These are phyloP conservation scores for Marasmius tenuissimus DNA, from an alignment of 1,284 basidiomycete species.

Conservation along the genomic window DNA sequence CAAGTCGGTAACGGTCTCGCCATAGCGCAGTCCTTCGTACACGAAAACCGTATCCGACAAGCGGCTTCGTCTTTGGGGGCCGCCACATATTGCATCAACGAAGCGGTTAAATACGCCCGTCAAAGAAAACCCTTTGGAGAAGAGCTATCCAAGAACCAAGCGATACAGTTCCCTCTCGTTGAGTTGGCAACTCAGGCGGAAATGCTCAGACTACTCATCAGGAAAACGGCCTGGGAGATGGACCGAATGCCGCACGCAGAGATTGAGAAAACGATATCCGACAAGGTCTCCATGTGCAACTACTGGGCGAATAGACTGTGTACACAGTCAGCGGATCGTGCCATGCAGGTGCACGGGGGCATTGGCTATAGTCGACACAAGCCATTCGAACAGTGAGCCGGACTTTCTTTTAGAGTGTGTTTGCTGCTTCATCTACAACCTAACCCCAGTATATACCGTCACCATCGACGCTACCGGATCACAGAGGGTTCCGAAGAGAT, in stretches of 20 bases:
- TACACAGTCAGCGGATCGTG: conserved; percentile 10
- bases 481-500: conserved; percentile 12
- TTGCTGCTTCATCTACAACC: too few species aligned
- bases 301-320: conserved; percentile 12
- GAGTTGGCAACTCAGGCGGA: conserved; percentile 11
- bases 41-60: conserved; percentile 12
- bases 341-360: conserved; percentile 12
- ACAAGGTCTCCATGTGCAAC: conserved; percentile 13
- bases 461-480: conserved; percentile 10
- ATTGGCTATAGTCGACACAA: conserved; percentile 9
- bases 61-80: conserved; percentile 11
- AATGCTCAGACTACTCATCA: conserved; percentile 8
- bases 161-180: conserved; percentile 10
- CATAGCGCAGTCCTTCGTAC: conserved; percentile 10
- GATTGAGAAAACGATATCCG: conserved; percentile 8
- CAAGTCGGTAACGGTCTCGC: conserved; percentile 6
- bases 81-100: conserved; percentile 6
- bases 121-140: conserved; percentile 10
- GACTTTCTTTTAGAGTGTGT: too few species aligned
- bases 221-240: conserved; percentile 11
- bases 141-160: conserved; percentile 9
- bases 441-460: conserved; percentile 1
- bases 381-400: conserved; percentile 4
- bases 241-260: conserved; percentile 8
- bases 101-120: conserved; percentile 10